Evolutionary conservation across 192 early-diverging fungal genomes (phyloP), one percentile per base, ranked within the genome.

Genomic region (Coemansia brasiliensis): DNA sequence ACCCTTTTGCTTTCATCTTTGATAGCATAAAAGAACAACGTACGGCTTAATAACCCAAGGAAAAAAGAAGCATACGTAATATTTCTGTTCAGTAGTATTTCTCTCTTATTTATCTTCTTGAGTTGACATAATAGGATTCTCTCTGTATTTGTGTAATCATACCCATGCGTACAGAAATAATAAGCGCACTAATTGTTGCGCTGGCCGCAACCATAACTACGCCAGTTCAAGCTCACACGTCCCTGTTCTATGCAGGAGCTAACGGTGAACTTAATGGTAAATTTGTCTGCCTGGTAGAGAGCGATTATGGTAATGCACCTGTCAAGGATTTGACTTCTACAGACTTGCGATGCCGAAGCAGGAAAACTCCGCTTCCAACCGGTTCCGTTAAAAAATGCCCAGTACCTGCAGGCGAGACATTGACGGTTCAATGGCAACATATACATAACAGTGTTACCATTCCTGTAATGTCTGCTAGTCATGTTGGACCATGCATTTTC

Each of bases 401-500:
- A 3, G 55, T 70, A 8, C 20, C 49, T 6, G 50, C 61, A 0
- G 68, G 66, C 3, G 26, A 50, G 0, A 61, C 44, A 1, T 6
- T 68, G 2, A 50, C 26, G 0, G 6, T 68, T 5, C 49, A 43
- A 13, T 68, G 59, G 55, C 29, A 64, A 39, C 44, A 63, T 20
- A 32, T 17, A 32, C 40, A 64, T 39, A 38, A 41, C 26, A 40
- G 39, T 5, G 41, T 44, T 20, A 26, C 15, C 7, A 51, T 32
- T 16, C 26, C 38, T 7, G 68, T 57, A 3, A 52, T 70, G 16
- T 64, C 68, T 4, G 17, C 15, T 0, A 60, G 56, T 11, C 69
- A 72, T 38, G 2, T 15, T 5, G 69, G 69, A 0, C 69, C 69
- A 9, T 72, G 69, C 40, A 15, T 57, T 8, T 51, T 50, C 60